These are phyloP conservation scores for Dispira simplex DNA, from an alignment of 192 early-diverging fungal species.

Conservation along the genomic window DNA sequence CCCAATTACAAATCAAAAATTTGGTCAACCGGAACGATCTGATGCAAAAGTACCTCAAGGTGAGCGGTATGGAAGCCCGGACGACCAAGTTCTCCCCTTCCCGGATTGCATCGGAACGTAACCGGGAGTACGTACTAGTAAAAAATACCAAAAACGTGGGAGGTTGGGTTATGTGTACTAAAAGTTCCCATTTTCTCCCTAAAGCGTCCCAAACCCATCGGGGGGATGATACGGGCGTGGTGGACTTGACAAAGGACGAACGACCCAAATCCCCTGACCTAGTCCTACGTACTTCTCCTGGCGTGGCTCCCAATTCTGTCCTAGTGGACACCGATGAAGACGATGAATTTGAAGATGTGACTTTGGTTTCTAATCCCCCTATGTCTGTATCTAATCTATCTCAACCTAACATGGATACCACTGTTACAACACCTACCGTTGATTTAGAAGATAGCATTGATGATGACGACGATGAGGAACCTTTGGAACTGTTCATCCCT, in stretches of 20 bases:
- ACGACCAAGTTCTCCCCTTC: conserved; percentile 18
- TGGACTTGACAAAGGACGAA: neutral
- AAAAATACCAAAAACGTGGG: conserved; percentile 58
- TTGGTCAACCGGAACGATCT: conserved; percentile 70
- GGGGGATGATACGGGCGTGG: conserved; percentile 9
- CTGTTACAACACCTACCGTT: too few species aligned
- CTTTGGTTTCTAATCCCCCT: neutral
- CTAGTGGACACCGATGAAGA: conserved; percentile 22
- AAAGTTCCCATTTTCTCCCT: neutral
- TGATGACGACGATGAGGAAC: too few species aligned
- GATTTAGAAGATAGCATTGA: too few species aligned
- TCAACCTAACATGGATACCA: too few species aligned
- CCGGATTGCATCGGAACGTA: conserved; percentile 69
- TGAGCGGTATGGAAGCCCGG: conserved; percentile 23
- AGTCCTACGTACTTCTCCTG: too few species aligned
- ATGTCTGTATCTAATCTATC: neutral
- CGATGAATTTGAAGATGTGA: conserved; percentile 39
- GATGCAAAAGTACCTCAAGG: conserved; percentile 57
- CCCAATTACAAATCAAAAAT: conserved; percentile 71
- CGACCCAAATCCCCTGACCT: too few species aligned
- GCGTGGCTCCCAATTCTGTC: conserved; percentile 12
- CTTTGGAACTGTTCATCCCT: too few species aligned
- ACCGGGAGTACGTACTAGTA: conserved; percentile 66
- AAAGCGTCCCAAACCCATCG: too few species aligned
- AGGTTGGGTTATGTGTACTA: conserved; percentile 50